Percentiles rank a stretch among this genome's conserved stretches.
These are phyloP conservation scores for Lindgomyces ingoldianus DNA, from an alignment of 495 filamentous ascomycete species.

Conservation along the genomic window DNA sequence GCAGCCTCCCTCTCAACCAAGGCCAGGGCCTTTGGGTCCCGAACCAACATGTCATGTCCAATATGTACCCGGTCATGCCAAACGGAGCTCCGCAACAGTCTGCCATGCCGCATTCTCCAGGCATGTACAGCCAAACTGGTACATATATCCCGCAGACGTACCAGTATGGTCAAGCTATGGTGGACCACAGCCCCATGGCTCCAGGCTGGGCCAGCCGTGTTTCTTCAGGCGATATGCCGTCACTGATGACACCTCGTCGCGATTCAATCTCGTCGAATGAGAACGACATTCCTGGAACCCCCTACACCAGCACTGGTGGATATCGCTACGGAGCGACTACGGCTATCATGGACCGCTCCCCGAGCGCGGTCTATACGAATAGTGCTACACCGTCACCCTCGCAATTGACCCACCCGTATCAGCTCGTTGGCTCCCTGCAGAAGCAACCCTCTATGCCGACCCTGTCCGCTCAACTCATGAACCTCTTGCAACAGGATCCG, in stretches of 20 bases:
- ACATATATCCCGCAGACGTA: constrained; percentile 42
- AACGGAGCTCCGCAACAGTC: constrained; percentile 31
- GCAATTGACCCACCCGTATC: constrained; percentile 51
- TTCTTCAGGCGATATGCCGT: constrained; percentile 46
- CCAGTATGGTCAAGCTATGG: constrained; percentile 42
- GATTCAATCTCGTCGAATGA: constrained; percentile 64
- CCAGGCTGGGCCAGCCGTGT: constrained; percentile 46
- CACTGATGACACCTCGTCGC: constrained; percentile 48
- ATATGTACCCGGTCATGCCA: constrained; percentile 33
- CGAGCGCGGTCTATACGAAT: constrained; percentile 45
- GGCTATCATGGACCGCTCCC: constrained; percentile 63
- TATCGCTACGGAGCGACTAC: constrained; percentile 53
- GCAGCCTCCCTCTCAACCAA: constrained; percentile 31
- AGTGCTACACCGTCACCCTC: constrained; percentile 61
- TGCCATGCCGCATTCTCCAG: constrained; percentile 33
- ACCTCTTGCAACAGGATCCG: constrained; percentile 71
- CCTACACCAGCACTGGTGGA: constrained; percentile 54
- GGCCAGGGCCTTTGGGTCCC: constrained; percentile 41
- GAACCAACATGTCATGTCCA: constrained; percentile 34
- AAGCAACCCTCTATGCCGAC: constrained; percentile 58
- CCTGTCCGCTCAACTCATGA: constrained; percentile 66
- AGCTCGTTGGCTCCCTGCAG: constrained; percentile 45
- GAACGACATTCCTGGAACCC: constrained; percentile 61
- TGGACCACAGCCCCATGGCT: constrained; percentile 43
- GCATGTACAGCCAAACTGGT: constrained; percentile 42